Conservation (phyloP, 2,329 filamentous ascomycete genomes). For the Chaetothyriales sp. region DNA sequence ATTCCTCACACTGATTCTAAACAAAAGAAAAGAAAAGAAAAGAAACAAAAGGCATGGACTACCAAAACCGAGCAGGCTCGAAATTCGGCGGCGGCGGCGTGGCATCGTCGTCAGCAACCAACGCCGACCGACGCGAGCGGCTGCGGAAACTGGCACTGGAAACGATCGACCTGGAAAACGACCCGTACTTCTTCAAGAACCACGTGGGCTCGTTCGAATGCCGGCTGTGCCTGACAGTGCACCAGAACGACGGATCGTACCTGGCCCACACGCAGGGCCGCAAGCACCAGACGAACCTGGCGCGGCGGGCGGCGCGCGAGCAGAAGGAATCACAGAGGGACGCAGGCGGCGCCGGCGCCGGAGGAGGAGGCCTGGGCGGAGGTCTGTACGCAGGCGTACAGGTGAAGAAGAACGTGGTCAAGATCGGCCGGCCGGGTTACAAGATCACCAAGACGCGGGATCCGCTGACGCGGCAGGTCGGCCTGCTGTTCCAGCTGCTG, state of each 20-base stretch:
- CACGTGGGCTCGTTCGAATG: conserved; percentile 97
- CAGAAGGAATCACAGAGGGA: conserved; percentile 68
- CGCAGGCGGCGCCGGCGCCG: conserved; percentile 48
- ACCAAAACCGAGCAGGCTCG: conserved; percentile 85
- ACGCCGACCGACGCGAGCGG: conserved; percentile 91
- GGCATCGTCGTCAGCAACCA: conserved; percentile 81
- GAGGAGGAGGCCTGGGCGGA: conserved; percentile 57
- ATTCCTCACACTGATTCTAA: background rate
- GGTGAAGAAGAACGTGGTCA: conserved; percentile 69
- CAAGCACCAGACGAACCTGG: conserved; percentile 97
- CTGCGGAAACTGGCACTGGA: conserved; percentile 96
- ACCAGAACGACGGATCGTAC: conserved; percentile 98
- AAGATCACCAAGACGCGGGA: conserved; percentile 95
- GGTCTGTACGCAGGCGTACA: conserved; percentile 50
- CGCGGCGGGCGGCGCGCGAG: conserved; percentile 86
- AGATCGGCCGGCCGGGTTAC: conserved; percentile 92
- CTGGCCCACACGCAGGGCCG: conserved; percentile 96
- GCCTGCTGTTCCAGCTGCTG: conserved; percentile 87
- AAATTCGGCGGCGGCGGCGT: conserved; percentile 97
- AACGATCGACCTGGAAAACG: conserved; percentile 97
- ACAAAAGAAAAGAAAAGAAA: too few species aligned
- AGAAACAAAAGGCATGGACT: conserved; percentile 36
- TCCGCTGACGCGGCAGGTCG: conserved; percentile 72
- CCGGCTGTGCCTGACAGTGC: conserved; percentile 86
- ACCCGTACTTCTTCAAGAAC: conserved; percentile 99